Percentiles rank a stretch among this genome's conserved stretches.
Conservation (phyloP, 768 basidiomycete genomes). For the Fomitopsis serialis region DNA sequence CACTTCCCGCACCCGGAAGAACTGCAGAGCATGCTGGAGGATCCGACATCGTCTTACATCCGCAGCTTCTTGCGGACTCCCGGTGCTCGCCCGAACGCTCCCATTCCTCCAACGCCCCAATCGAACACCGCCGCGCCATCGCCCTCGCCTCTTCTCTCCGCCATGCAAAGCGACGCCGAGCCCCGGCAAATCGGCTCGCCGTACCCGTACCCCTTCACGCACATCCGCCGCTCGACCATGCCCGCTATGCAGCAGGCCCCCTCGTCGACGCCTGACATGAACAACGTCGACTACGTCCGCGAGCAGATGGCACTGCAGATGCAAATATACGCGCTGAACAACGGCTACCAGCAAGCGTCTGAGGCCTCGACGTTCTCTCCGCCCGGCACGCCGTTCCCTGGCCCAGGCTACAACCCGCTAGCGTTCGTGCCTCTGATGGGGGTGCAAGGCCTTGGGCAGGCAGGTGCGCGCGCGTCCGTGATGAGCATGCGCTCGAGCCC, state of each 20-base stretch:
- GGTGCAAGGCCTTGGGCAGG: conserved; percentile 32
- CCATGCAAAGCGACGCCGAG: conserved; percentile 35
- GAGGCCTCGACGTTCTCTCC: conserved; percentile 77
- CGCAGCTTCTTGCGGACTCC: conserved; percentile 53
- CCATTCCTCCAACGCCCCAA: conserved; percentile 76
- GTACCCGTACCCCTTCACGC: conserved; percentile 73
- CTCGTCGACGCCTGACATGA: conserved; percentile 32
- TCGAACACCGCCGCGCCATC: conserved; percentile 71
- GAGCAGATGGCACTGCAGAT: conserved; percentile 72
- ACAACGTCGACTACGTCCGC: conserved; percentile 47
- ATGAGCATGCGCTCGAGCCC: conserved; percentile 70
- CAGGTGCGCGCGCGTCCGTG: conserved; percentile 13
- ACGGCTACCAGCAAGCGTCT: conserved; percentile 49
- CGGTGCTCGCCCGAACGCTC: conserved; percentile 56
- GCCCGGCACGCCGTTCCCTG: conserved; percentile 67
- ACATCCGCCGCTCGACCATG: conserved; percentile 53
- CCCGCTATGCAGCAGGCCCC: conserved; percentile 30
- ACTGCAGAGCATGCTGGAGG: conserved; percentile 51
- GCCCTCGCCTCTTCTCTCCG: conserved; percentile 60
- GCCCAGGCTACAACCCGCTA: conserved; percentile 63
- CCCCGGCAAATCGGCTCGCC: conserved; percentile 54
- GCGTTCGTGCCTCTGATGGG: conserved; percentile 46
- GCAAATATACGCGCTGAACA: conserved; percentile 73
- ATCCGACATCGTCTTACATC: conserved; percentile 53
- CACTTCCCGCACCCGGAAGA: conserved; percentile 43